A percentile compares a stretch with the other conserved stretches of the same genome.
phyloP scores from a whole-genome alignment of 139 green algal species.

The Coccomyxa sp. region DNA sequence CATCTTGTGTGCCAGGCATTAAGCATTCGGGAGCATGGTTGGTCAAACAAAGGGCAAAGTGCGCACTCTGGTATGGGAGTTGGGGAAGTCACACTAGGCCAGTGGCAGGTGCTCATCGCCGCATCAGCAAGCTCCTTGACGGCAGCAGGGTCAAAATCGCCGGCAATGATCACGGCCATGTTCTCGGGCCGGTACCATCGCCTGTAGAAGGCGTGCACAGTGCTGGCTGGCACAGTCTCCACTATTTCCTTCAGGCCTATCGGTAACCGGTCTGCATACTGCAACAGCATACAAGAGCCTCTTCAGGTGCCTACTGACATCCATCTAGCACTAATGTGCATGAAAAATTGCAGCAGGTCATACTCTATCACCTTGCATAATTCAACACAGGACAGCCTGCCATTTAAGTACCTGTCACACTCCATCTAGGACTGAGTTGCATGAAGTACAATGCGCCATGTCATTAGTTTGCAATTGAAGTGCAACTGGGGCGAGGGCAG shows the following conservation, averaged over 20 bases:
- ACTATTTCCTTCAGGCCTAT: constrained; percentile 82
- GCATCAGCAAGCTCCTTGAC: constrained; percentile 20
- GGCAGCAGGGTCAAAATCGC: constrained; percentile 67
- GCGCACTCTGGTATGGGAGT: too few species aligned
- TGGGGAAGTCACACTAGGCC: too few species aligned
- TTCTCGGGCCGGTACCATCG: constrained; percentile 71
- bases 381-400: neutral
- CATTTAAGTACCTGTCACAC: too few species aligned
- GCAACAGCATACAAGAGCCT: constrained; percentile 16
- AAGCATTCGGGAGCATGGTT: too few species aligned
- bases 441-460: too few species aligned
- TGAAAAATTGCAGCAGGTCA: neutral
- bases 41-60: too few species aligned
- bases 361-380: neutral
- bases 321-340: neutral
- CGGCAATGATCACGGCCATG: constrained; percentile 61
- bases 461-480: too few species aligned
- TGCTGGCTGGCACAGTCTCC: constrained; percentile 29
- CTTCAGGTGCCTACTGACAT: too few species aligned
- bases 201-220: constrained; percentile 68
- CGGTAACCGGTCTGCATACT: constrained; percentile 78
- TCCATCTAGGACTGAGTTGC: too few species aligned
- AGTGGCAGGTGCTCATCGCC: neutral
- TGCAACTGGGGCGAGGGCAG: too few species aligned
- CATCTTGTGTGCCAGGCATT: too few species aligned